These are phyloP conservation scores for Nephelium lappaceum DNA, from an alignment of 345 rosid genomes.

Conservation along the genomic window DNA sequence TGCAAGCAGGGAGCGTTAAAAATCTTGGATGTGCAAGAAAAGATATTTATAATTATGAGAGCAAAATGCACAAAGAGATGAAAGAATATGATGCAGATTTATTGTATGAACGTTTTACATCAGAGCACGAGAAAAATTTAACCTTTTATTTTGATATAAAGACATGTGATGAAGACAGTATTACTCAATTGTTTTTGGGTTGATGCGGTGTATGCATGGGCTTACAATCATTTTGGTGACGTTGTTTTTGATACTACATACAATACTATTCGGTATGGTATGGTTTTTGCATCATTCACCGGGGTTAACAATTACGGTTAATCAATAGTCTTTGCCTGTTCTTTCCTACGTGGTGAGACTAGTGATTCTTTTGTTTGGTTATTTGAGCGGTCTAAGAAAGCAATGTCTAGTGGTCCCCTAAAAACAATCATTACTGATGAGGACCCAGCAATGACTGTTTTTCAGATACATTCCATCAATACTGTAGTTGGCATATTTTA, in stretches of 20 bases:
- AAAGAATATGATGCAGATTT: neutral
- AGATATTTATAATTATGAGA: too few relatives aligned
- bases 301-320: too few relatives aligned
- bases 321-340: too few relatives aligned
- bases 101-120: neutral
- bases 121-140: neutral
- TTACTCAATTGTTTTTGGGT: too few relatives aligned
- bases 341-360: too few relatives aligned
- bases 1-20: too few relatives aligned
- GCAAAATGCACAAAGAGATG: neutral
- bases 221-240: neutral
- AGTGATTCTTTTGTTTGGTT: too few relatives aligned
- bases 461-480: neutral
- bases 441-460: neutral
- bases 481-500: neutral
- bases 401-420: neutral
- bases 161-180: too few relatives aligned
- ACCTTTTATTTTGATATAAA: too few relatives aligned
- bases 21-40: too few relatives aligned
- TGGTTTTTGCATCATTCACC: neutral
- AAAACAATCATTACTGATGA: neutral
- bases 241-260: neutral
- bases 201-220: too few relatives aligned
- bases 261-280: neutral
- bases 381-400: too few relatives aligned